A percentile compares a stretch with the other conserved stretches of the same genome.
Evolutionary conservation across 2,329 filamentous ascomycete species (phyloP).

Genomic region (Colletotrichum lini): DNA sequence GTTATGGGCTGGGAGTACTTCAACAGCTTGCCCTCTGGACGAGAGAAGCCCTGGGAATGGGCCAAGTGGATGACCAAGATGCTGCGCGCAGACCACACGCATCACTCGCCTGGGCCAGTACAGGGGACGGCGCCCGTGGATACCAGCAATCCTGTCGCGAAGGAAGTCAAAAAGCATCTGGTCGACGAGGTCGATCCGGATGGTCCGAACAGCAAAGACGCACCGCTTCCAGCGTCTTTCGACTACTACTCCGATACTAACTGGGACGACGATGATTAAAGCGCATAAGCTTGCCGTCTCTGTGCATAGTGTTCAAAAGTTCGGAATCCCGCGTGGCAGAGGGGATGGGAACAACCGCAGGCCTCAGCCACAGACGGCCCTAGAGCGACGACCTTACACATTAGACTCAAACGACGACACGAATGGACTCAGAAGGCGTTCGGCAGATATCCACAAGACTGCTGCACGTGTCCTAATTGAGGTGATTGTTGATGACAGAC

Average conservation of each 20-base stretch:
- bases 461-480: too few species aligned
- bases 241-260: slow-evolving; percentile 53
- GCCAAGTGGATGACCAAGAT: slow-evolving; percentile 74
- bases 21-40: slow-evolving; percentile 79
- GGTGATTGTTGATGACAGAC: neutral
- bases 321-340: neutral
- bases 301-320: too few species aligned
- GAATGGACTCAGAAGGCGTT: neutral
- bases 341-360: neutral
- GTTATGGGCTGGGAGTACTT: slow-evolving; percentile 98
- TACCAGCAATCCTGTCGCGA: slow-evolving; percentile 15
- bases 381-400: neutral
- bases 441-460: neutral
- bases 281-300: too few species aligned
- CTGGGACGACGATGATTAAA: slow-evolving; percentile 27
- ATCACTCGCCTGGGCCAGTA: slow-evolving; percentile 4
- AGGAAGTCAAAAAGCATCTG: slow-evolving; percentile 33
- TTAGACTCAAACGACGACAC: neutral
- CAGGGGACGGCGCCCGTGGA: slow-evolving; percentile 6
- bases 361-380: too few species aligned
- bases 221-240: slow-evolving; percentile 50
- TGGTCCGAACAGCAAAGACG: slow-evolving; percentile 46
- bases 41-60: slow-evolving; percentile 81
- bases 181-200: slow-evolving; percentile 48
- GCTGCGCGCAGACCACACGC: slow-evolving; percentile 49